Evolutionary conservation across 2,329 filamentous ascomycete species (phyloP), one percentile per base, ranked within the genome.

Genomic region (Venturia aucupariae): DNA sequence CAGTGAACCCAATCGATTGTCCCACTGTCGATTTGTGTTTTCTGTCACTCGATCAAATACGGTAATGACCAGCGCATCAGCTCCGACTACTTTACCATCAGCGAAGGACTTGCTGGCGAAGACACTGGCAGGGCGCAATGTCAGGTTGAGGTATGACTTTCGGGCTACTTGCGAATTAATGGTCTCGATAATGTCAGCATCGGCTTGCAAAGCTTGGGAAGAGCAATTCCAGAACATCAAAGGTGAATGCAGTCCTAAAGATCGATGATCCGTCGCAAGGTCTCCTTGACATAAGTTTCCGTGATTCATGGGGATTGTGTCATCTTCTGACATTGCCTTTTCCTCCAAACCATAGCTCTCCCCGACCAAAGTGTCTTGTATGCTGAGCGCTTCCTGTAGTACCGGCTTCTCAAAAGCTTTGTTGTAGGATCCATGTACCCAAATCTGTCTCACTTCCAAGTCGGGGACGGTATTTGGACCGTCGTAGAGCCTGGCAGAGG

Each of bases 391-490:
- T 54, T 84, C 82, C 39, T 83, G 77, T 55, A 93, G 78, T 13
- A 92, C 81, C 7, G 86, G 78, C 62, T 80, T 80, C 61, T 89
- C 80, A 42, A 93, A 79, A 13, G 89, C 90, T 70, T 86, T 81
- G 86, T 92, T 92, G 71, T 92, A 92, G 72, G 84, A 87, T 67
- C 88, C 89, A 71, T 92, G 89, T 19, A 93, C 82, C 90, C 90
- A 93, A 64, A 90, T 83, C 65, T 90, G 90, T 68, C 89, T 87
- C 84, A 93, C 89, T 64, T 89, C 85, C n/a, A 93, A 85, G 72
- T 93, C 89, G 4, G 87, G 82, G 63, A 79, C 76, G 55, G 79
- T 77, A 32, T 76, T 71, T 4, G 76, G 75, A 60, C 83, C 82
- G 42, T 82, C 76, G 63, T 89, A 78, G 35, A 86, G 84, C 66